phyloP scores from a whole-genome alignment of 345 rosid species.

The Aquilaria malaccensis region DNA sequence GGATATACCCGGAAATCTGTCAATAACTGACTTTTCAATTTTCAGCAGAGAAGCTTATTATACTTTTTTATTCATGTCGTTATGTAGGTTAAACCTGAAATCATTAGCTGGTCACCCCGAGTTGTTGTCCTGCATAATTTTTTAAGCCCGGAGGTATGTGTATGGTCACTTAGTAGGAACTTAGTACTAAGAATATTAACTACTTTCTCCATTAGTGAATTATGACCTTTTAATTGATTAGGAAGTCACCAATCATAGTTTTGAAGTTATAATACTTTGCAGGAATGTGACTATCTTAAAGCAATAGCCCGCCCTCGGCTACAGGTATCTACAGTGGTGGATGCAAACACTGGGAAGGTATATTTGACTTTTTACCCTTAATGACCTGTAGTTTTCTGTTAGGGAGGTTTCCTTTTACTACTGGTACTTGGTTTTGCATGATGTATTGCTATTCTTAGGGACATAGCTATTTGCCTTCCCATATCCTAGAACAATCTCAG shows the following conservation, averaged over 20 bases:
- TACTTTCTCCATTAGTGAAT: background rate
- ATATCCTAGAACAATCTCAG: too few species aligned
- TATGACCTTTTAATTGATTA: background rate
- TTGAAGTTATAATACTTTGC: constrained; percentile 13
- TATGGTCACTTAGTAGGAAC: background rate
- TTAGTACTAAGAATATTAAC: background rate
- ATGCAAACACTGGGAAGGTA: constrained; percentile 89
- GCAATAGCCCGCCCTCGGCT: constrained; percentile 81
- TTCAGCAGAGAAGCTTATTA: too few species aligned
- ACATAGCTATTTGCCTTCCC: too few species aligned
- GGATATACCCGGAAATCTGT: too few species aligned
- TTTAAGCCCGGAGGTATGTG: constrained; percentile 80
- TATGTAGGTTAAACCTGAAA: constrained; percentile 88
- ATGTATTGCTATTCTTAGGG: too few species aligned
- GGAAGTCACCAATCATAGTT: background rate
- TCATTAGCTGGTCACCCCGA: constrained; percentile 90
- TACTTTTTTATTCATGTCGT: constrained; percentile 9
- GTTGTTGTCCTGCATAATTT: constrained; percentile 78
- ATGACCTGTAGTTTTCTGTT: constrained; percentile 1
- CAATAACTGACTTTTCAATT: too few species aligned
- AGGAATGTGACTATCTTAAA: constrained; percentile 95
- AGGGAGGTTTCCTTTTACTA: background rate
- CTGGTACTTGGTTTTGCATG: background rate
- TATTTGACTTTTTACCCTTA: constrained; percentile 5
- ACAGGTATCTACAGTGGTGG: constrained; percentile 79